These are phyloP conservation scores for Garcia nutans DNA, from an alignment of 345 rosid species.

Conservation along the genomic window DNA sequence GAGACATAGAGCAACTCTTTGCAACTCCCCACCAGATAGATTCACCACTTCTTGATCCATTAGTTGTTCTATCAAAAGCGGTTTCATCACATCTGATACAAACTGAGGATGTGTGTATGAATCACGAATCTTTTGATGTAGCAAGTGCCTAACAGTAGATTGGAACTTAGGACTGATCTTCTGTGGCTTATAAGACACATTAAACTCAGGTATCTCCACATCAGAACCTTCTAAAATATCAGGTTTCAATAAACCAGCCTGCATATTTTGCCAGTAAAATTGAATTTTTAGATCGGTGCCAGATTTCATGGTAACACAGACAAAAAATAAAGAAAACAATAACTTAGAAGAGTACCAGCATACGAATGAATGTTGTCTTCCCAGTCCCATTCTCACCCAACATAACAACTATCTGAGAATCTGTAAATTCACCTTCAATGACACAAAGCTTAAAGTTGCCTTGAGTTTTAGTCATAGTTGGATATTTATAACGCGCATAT, in stretches of 20 bases:
- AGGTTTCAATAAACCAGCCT: slow-evolving; percentile 95
- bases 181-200: slow-evolving; percentile 98
- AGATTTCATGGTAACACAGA: slow-evolving; percentile 2
- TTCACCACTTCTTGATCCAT: slow-evolving; percentile 96
- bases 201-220: slow-evolving; percentile 86
- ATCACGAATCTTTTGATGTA: slow-evolving; percentile 88
- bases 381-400: slow-evolving; percentile 99
- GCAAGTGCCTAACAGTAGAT: slow-evolving; percentile 72
- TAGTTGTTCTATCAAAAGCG: slow-evolving; percentile 92
- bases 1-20: slow-evolving; percentile 91
- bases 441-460: slow-evolving; percentile 81
- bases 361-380: slow-evolving; percentile 93
- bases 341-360: slow-evolving; percentile 65
- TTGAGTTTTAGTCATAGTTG: slow-evolving; percentile 85
- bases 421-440: slow-evolving; percentile 95
- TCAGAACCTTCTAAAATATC: slow-evolving; percentile 71
- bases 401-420: slow-evolving; percentile 97
- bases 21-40: slow-evolving; percentile 98
- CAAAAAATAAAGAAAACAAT: slow-evolving; percentile 4
- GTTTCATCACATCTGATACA: slow-evolving; percentile 97
- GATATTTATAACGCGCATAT: slow-evolving; percentile 92
- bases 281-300: background rate
- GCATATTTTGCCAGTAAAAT: slow-evolving; percentile 27
- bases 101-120: slow-evolving; percentile 93
- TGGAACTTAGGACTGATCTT: slow-evolving; percentile 91